A percentile compares a stretch with the other conserved stretches of the same genome.
Evolutionary conservation across 228 moss, liverwort and hornwort genomes (phyloP).

Genomic region (Sphagnum magellanicum): DNA sequence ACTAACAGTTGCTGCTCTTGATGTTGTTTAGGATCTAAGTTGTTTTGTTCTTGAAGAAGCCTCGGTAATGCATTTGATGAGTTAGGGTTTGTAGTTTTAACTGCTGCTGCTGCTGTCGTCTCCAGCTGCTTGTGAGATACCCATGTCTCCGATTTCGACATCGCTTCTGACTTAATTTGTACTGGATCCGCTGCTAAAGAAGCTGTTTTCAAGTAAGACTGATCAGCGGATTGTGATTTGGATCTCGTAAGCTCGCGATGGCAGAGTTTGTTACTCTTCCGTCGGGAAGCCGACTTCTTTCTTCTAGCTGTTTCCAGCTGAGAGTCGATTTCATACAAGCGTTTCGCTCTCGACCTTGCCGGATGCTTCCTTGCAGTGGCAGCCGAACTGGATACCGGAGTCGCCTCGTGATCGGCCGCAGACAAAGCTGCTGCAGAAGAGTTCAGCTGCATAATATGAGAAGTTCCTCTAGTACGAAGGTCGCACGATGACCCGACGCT

Average conservation of each 20-base stretch:
- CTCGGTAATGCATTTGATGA: neutral
- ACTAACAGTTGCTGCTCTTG: too few relatives aligned
- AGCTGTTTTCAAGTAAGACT: neutral
- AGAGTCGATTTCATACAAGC: constrained; percentile 1
- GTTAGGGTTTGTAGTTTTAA: neutral
- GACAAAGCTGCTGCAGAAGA: neutral
- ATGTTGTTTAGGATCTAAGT: neutral
- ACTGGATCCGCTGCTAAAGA: too few relatives aligned
- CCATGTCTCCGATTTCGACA: too few relatives aligned
- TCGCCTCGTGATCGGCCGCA: neutral
- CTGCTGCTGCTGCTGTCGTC: neutral
- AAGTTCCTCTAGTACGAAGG: neutral
- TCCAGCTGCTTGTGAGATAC: too few relatives aligned
- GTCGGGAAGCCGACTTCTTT: constrained; percentile 5
- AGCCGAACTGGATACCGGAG: neutral
- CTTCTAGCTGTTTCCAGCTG: neutral
- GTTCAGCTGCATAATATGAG: constrained; percentile 2
- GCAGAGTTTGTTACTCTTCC: constrained; percentile 4
- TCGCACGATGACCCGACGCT: neutral
- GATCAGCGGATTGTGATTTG: neutral
- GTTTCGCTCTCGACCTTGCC: constrained; percentile 2
- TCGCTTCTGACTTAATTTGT: too few relatives aligned
- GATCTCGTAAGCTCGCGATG: neutral
- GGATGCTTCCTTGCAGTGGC: neutral
- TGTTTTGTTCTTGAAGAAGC: neutral